Evolutionary conservation across 805 yeast species (phyloP).

Genomic region (Henningerozyma blattae): DNA sequence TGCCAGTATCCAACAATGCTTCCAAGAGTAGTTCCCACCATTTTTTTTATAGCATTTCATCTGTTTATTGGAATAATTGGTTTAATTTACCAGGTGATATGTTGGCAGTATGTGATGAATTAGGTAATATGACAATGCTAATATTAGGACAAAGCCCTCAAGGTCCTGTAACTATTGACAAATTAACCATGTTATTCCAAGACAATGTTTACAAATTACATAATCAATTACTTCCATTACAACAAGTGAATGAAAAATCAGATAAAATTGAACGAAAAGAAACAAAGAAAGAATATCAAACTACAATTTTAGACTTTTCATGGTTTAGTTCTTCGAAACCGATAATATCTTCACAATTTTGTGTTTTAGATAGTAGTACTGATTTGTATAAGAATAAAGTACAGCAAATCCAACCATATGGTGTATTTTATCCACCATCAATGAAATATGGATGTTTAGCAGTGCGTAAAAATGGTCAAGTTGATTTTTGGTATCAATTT

Average conservation of each 20-base stretch:
- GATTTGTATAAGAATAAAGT: conserved; percentile 21
- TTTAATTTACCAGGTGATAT: conserved; percentile 49
- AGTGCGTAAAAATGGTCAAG: conserved; percentile 24
- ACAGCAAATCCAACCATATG: conserved; percentile 24
- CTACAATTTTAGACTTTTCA: conserved; percentile 30
- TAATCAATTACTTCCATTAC: conserved; percentile 18
- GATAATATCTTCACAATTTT: conserved; percentile 20
- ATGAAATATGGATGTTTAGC: conserved; percentile 26
- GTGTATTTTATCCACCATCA: conserved; percentile 26
- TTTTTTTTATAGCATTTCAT: conserved; percentile 27
- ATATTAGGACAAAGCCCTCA: conserved; percentile 37
- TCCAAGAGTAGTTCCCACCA: conserved; percentile 14
- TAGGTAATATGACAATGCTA: conserved; percentile 52
- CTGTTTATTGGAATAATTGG: conserved; percentile 60
- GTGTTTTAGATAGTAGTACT: conserved; percentile 19
- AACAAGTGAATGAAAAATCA: conserved; percentile 24
- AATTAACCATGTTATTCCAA: conserved; percentile 26
- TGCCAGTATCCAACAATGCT: conserved; percentile 1
- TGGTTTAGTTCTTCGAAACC: conserved; percentile 31
- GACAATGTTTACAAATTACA: conserved; percentile 26
- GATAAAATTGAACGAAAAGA: conserved; percentile 27
- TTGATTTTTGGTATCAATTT: conserved; percentile 28
- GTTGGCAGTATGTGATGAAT: conserved; percentile 62
- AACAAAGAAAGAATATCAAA: conserved; percentile 25
- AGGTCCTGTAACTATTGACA: conserved; percentile 23